Conservation (phyloP, 495 filamentous ascomycete species). For the Margaritispora aquatica region DNA sequence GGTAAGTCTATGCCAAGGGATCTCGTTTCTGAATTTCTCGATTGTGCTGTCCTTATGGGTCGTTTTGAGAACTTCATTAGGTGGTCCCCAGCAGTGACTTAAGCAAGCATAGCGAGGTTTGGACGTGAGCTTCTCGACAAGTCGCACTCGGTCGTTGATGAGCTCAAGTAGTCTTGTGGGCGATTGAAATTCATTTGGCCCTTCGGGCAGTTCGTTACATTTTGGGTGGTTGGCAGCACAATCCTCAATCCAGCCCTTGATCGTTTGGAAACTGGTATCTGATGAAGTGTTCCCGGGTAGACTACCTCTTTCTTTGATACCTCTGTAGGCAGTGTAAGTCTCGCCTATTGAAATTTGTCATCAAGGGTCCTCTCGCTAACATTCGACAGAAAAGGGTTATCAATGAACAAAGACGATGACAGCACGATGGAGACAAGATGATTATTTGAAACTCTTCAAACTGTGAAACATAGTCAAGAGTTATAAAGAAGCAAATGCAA, state of each 20-base stretch:
- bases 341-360: too few species aligned
- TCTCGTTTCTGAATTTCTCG: neutral
- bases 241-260: neutral
- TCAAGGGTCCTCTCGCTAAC: too few species aligned
- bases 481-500: too few species aligned
- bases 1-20: neutral
- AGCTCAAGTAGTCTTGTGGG: neutral
- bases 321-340: neutral
- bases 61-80: neutral
- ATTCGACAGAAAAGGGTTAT: too few species aligned
- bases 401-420: too few species aligned
- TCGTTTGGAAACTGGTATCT: neutral
- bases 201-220: neutral
- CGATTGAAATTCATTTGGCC: neutral
- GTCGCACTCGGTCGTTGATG: neutral
- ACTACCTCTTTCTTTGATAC: neutral
- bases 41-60: neutral
- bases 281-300: neutral
- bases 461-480: too few species aligned
- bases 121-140: neutral
- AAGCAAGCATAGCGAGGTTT: neutral
- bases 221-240: neutral
- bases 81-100: neutral
- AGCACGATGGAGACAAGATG: too few species aligned
- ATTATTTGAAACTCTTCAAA: too few species aligned